Percentiles rank a stretch among this genome's conserved stretches.
Conservation (phyloP, 2,329 filamentous ascomycete genomes). For the Neonectria ditissima region DNA sequence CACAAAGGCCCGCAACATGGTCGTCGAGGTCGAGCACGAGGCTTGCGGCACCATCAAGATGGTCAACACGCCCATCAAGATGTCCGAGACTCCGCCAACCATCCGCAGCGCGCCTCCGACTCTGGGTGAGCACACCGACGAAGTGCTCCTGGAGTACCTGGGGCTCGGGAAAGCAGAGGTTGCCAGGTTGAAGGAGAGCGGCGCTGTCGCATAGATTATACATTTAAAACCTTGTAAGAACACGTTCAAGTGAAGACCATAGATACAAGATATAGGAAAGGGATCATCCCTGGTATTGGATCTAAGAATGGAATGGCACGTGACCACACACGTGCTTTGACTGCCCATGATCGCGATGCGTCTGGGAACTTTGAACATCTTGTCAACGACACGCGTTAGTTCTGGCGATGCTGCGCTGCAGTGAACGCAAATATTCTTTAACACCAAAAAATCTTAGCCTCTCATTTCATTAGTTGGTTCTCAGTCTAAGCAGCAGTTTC, state of each 20-base stretch:
- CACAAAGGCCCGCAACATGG: slow-evolving; percentile 87
- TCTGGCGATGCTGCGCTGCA: neutral
- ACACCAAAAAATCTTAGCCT: too few species aligned
- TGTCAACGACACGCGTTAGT: neutral
- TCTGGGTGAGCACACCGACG: slow-evolving; percentile 87
- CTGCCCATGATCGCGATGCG: neutral
- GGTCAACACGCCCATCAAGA: slow-evolving; percentile 95
- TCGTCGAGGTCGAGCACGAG: slow-evolving; percentile 86
- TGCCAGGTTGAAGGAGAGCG: slow-evolving; percentile 69
- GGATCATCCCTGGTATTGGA: neutral
- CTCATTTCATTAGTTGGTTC: too few species aligned
- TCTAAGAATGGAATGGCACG: neutral
- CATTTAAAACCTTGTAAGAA: neutral
- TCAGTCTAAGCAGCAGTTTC: neutral
- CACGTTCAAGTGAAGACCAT: neutral
- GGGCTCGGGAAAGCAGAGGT: slow-evolving; percentile 72
- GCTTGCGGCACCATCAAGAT: slow-evolving; percentile 87
- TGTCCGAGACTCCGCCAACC: slow-evolving; percentile 82
- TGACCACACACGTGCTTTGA: neutral
- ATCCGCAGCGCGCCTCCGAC: slow-evolving; percentile 84
- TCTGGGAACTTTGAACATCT: neutral
- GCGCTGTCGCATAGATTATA: slow-evolving; percentile 68
- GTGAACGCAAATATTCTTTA: slow-evolving; percentile 1
- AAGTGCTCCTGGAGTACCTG: slow-evolving; percentile 75
- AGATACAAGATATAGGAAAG: neutral